Conservation (phyloP, 1,284 basidiomycete genomes). For the Moniliophthora roreri region DNA sequence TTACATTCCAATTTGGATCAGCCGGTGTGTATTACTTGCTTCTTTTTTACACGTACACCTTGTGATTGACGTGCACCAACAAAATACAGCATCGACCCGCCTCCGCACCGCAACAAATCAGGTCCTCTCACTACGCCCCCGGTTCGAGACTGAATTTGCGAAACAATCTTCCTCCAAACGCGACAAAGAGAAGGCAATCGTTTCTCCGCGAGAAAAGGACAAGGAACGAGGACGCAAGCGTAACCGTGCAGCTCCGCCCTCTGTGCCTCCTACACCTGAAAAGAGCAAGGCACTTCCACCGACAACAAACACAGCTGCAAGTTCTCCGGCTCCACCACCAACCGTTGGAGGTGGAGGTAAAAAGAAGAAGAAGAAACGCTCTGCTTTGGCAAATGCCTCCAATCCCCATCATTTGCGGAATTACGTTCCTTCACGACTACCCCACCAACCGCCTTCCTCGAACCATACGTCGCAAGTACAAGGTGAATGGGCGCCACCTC, state of each 20-base stretch:
- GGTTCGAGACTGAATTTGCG: conserved; percentile 24
- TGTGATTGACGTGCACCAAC: not conserved
- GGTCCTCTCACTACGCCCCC: not conserved
- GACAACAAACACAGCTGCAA: not conserved
- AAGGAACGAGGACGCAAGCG: no score
- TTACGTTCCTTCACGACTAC: conserved; percentile 79
- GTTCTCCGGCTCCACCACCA: conserved; percentile 20
- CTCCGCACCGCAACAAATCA: no score
- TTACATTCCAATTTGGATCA: not conserved
- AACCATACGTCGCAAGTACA: conserved; percentile 27
- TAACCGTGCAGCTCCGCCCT: no score
- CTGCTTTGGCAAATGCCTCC: conserved; percentile 81
- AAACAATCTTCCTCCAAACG: no score
- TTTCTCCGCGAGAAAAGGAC: conserved; percentile 23
- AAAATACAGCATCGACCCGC: not conserved
- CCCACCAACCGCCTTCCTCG: conserved; percentile 43
- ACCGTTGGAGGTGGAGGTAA: not conserved
- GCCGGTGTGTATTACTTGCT: no score
- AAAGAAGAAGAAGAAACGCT: conserved; percentile 85
- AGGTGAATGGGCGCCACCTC: no score
- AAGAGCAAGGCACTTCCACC: conserved; percentile 27
- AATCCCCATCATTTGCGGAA: conserved; percentile 91
- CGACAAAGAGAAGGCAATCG: conserved; percentile 21
- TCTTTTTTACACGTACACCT: no score
- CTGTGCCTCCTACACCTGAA: no score